A percentile compares a stretch with the other conserved stretches of the same genome.
phyloP scores from a whole-genome alignment of 306 rosid species.

The Corylus avellana region DNA sequence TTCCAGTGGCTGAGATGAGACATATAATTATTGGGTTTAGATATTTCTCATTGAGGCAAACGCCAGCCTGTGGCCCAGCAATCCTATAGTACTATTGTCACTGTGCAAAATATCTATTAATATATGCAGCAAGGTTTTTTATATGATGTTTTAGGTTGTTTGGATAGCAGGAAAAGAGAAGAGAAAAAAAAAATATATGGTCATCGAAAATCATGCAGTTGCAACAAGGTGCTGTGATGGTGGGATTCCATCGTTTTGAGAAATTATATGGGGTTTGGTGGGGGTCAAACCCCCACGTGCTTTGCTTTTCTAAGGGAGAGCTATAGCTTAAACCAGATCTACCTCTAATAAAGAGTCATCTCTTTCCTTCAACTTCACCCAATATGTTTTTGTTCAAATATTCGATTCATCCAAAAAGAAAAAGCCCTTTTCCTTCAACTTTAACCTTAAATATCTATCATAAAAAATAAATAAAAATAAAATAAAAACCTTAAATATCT shows the following conservation, averaged over 20 bases:
- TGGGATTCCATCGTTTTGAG: too few relatives aligned
- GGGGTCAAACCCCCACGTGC: slow-evolving; percentile 35
- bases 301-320: slow-evolving; percentile 26
- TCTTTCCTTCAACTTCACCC: not conserved
- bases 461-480: too few relatives aligned
- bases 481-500: too few relatives aligned
- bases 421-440: too few relatives aligned
- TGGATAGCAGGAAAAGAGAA: not conserved
- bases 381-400: too few relatives aligned
- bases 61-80: not conserved
- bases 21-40: slow-evolving; percentile 11
- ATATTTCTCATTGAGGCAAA: slow-evolving; percentile 4
- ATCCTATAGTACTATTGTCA: too few relatives aligned
- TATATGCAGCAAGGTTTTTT: not conserved
- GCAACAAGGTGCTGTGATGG: too few relatives aligned
- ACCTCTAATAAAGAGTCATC: not conserved
- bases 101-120: too few relatives aligned
- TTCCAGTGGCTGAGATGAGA: not conserved
- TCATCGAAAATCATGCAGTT: not conserved
- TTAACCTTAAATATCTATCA: too few relatives aligned
- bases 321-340: slow-evolving; percentile 28
- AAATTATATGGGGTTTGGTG: too few relatives aligned
- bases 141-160: not conserved
- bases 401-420: too few relatives aligned
- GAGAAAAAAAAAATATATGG: not conserved